phyloP scores from a whole-genome alignment of 1,284 basidiomycete genomes.

The Exsudoporus floridanus region DNA sequence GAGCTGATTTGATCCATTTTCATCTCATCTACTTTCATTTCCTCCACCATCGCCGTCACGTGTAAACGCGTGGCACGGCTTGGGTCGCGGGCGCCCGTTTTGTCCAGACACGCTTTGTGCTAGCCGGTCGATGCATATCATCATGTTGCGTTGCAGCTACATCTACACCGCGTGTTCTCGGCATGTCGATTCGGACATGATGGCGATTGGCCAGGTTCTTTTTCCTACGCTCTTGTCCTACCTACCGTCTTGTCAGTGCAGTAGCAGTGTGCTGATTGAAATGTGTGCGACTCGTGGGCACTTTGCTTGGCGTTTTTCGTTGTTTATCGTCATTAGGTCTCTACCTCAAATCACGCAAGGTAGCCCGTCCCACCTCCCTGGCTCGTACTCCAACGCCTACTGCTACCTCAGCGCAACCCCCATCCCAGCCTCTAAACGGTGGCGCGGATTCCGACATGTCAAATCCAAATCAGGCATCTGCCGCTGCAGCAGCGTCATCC shows the following conservation, averaged over 20 bases:
- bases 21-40: constrained; percentile 35
- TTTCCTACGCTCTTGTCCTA: constrained; percentile 34
- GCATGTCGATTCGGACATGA: constrained; percentile 38
- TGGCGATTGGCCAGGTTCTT: constrained; percentile 34
- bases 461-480: constrained; percentile 36
- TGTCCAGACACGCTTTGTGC: constrained; percentile 29
- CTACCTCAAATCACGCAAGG: constrained; percentile 67
- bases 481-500: constrained; percentile 23
- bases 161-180: constrained; percentile 37
- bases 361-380: constrained; percentile 52
- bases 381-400: constrained; percentile 41
- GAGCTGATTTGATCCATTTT: constrained; percentile 42
- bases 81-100: constrained; percentile 35
- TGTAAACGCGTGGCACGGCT: constrained; percentile 29
- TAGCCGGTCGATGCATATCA: constrained; percentile 37
- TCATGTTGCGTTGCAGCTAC: constrained; percentile 34
- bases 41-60: constrained; percentile 30
- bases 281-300: constrained; percentile 39
- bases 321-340: constrained; percentile 49
- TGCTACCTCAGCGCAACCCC: constrained; percentile 36
- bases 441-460: constrained; percentile 35
- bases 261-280: constrained; percentile 40
- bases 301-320: constrained; percentile 36
- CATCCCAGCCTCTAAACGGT: constrained; percentile 30
- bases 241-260: constrained; percentile 36